Conservation (phyloP, 2,329 filamentous ascomycete species). For the Escovopsis weberi region DNA sequence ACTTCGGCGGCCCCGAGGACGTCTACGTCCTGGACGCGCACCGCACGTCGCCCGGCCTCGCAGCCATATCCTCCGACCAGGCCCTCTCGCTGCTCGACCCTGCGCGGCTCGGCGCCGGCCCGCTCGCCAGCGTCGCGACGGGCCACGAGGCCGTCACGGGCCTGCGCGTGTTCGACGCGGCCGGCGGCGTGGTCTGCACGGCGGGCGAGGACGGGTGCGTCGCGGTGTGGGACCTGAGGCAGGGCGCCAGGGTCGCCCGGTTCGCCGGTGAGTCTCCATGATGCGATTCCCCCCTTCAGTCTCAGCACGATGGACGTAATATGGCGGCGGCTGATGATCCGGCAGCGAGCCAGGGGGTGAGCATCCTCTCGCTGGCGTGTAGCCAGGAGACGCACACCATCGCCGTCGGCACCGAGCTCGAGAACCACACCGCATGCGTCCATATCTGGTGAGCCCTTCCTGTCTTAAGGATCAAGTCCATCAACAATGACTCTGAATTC, state of each 20-base stretch:
- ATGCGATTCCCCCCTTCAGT: neutral
- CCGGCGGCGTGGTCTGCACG: conserved; percentile 45
- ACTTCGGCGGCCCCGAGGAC: conserved; percentile 17
- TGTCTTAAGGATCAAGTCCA: no score
- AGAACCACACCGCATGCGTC: conserved; percentile 46
- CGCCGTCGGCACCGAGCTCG: conserved; percentile 59
- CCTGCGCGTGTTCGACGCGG: conserved; percentile 39
- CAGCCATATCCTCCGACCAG: conserved; percentile 56
- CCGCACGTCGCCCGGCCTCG: conserved; percentile 36
- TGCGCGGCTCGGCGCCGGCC: conserved; percentile 34
- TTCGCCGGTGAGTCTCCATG: conserved; percentile 27
- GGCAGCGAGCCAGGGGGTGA: conserved; percentile 28
- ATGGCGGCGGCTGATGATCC: neutral
- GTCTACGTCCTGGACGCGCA: conserved; percentile 46
- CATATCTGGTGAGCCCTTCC: conserved; percentile 36
- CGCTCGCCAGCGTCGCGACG: conserved; percentile 32
- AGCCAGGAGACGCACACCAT: conserved; percentile 41
- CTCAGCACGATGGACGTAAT: neutral
- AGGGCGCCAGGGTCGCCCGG: conserved; percentile 26
- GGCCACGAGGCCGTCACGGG: conserved; percentile 50
- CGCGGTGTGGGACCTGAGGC: conserved; percentile 50
- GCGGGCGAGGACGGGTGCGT: conserved; percentile 58
- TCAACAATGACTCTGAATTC: no score
- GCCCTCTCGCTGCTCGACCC: conserved; percentile 53
- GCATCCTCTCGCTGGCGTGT: conserved; percentile 51